Conservation (phyloP, 148 eudicot species). For the Oxyria digyna region DNA sequence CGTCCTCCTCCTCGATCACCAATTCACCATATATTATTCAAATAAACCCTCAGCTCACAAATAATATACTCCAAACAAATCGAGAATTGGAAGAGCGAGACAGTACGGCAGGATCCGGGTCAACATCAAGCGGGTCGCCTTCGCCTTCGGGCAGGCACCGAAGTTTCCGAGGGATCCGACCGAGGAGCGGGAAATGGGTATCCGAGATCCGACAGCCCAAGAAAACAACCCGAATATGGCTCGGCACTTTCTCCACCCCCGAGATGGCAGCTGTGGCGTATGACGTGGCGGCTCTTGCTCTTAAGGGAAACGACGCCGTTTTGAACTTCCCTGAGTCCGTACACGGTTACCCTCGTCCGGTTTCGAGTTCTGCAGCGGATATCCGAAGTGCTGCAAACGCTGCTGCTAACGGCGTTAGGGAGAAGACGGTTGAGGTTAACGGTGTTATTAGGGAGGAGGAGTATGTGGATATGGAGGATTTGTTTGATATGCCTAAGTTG, state of each 20-base stretch:
- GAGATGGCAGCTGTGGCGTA: slow-evolving; percentile 77
- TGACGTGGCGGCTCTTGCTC: slow-evolving; percentile 55
- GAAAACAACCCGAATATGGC: slow-evolving; percentile 58
- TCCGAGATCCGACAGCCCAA: slow-evolving; percentile 65
- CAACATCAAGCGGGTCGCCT: slow-evolving; percentile 13
- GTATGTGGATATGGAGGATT: slow-evolving; percentile 38
- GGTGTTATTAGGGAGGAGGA: slow-evolving; percentile 7
- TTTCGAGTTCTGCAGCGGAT: slow-evolving; percentile 21
- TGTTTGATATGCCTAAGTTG: slow-evolving; percentile 57
- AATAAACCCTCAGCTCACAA: too few relatives aligned
- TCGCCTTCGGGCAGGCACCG: slow-evolving; percentile 28
- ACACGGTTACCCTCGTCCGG: slow-evolving; percentile 30
- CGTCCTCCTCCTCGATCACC: too few relatives aligned
- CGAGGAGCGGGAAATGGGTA: slow-evolving; percentile 64
- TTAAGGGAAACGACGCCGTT: slow-evolving; percentile 31
- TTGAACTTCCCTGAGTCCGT: slow-evolving; percentile 44
- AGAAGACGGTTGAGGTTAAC: neutral
- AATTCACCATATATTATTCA: too few relatives aligned
- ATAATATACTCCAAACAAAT: too few relatives aligned
- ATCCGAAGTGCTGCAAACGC: slow-evolving; percentile 35
- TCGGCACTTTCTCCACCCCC: slow-evolving; percentile 45
- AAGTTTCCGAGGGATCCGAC: slow-evolving; percentile 39
- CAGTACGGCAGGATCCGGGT: slow-evolving; percentile 2
- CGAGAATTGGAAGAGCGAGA: too few relatives aligned
- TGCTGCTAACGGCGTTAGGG: slow-evolving; percentile 31